Conservation (phyloP, 306 rosid species). For the Casuarina glauca region DNA sequence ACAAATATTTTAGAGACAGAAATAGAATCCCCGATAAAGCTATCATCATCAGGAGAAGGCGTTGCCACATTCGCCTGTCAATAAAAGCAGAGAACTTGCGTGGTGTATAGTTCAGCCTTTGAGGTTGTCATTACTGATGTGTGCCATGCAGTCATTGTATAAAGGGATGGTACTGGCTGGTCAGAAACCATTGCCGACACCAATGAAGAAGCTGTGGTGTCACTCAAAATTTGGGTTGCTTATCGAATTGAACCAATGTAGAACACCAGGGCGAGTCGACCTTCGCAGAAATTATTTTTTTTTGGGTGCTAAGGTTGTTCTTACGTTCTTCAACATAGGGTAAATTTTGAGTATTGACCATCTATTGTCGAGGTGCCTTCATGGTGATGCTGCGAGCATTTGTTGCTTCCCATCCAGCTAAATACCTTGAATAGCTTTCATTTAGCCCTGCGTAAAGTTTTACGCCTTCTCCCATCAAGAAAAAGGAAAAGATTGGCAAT, state of each 20-base stretch:
- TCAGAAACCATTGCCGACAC: no score
- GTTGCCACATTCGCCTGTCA: no score
- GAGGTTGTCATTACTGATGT: background rate
- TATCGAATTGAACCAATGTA: no score
- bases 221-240: no score
- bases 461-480: no score
- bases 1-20: background rate
- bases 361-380: background rate
- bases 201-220: no score
- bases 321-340: background rate
- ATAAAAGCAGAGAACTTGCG: background rate
- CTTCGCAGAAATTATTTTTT: background rate
- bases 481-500: background rate
- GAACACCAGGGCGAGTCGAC: no score
- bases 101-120: slow-evolving; percentile 18
- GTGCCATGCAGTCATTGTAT: background rate
- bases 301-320: background rate
- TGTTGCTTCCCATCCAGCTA: background rate
- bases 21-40: background rate
- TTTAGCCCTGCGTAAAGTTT: no score
- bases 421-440: background rate
- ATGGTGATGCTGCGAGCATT: background rate
- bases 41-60: no score
- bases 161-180: background rate
- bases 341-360: background rate